Percentiles rank a stretch among this genome's conserved stretches.
phyloP scores from a whole-genome alignment of 345 rosid species.

The Dovyalis caffra region DNA sequence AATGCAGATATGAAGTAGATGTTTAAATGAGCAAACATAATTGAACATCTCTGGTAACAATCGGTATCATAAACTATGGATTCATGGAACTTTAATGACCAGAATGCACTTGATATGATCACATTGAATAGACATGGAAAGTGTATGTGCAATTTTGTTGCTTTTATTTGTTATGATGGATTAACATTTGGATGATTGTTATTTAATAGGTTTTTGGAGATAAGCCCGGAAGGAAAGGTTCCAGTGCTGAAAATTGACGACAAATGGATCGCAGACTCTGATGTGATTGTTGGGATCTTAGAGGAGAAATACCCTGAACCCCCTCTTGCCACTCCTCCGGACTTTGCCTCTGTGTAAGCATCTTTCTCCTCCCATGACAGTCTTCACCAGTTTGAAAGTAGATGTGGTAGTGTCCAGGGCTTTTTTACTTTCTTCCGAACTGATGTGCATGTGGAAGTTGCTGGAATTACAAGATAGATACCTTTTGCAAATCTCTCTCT shows the following conservation, averaged over 20 bases:
- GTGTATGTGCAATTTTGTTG: background rate
- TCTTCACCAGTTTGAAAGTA: background rate
- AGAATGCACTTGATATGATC: background rate
- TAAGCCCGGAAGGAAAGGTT: slow-evolving; percentile 79
- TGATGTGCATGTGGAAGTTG: background rate
- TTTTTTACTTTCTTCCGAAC: background rate
- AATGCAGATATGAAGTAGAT: background rate
- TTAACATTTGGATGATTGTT: background rate
- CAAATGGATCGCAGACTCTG: slow-evolving; percentile 88
- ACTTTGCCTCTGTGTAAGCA: slow-evolving; percentile 63
- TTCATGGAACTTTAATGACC: background rate
- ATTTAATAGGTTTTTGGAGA: slow-evolving; percentile 63
- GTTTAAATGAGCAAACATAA: background rate
- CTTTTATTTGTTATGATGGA: background rate
- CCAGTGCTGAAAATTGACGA: slow-evolving; percentile 73
- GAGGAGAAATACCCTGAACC: slow-evolving; percentile 88
- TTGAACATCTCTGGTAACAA: background rate
- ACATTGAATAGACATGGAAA: background rate
- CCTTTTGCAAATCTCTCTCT: background rate
- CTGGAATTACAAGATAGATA: background rate
- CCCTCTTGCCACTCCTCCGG: slow-evolving; percentile 59
- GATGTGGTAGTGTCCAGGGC: background rate
- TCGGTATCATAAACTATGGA: background rate
- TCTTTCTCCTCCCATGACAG: background rate
- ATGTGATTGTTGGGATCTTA: slow-evolving; percentile 67